Base-by-base conservation (phyloP, 2,329 filamentous ascomycete species). In the Penicillium occitanis region DNA sequence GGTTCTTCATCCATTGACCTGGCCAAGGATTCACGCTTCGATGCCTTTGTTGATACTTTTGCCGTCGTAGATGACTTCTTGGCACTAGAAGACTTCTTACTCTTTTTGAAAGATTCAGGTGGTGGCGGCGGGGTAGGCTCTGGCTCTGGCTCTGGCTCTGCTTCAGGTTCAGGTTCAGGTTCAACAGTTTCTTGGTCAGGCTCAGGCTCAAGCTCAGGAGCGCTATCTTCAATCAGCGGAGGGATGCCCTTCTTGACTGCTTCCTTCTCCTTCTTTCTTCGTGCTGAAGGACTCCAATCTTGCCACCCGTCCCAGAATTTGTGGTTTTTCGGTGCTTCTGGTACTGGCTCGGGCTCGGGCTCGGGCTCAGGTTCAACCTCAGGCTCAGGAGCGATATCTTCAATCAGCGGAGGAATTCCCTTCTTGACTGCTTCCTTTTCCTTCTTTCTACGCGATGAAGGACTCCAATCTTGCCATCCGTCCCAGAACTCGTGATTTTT, bases 311-410 rank as follows among this genome's bases (percentile, higher is more conserved):
- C 62, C 61, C 61, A 65, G 44, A 67, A 64, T 25, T 55, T 17
- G 40, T 66, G 44, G 25, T 67, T 64, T 46, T 60, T 37, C 3
- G 50, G 51, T 46, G 64, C 64, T n/a, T 65, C 58, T 1, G 57
- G 55, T 25, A 81, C 51, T 42, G 70, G 66, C 63, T 71, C 77
- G 75, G 84, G 66, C 22, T 65, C 46, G n/a, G 64, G 28, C 28
- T 30, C 28, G 3, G 28, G 55, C 28, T 65, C 44, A 28, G 22
- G 48, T 35, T 66, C 64, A 5, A 30, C 48, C 19, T 44, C 30
- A 55, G 44, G 57, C 11, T 53, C 28, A 40, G 80, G 66, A 14
- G 59, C 37, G 30, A 50, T 28, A 42, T 62, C 35, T 48, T 65
- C 63, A 33, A 42, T 61, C 8, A 57, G 28, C 17, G 63, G 44